phyloP scores from a whole-genome alignment of 2,329 filamentous ascomycete species.

The Penicillium rolfsii region DNA sequence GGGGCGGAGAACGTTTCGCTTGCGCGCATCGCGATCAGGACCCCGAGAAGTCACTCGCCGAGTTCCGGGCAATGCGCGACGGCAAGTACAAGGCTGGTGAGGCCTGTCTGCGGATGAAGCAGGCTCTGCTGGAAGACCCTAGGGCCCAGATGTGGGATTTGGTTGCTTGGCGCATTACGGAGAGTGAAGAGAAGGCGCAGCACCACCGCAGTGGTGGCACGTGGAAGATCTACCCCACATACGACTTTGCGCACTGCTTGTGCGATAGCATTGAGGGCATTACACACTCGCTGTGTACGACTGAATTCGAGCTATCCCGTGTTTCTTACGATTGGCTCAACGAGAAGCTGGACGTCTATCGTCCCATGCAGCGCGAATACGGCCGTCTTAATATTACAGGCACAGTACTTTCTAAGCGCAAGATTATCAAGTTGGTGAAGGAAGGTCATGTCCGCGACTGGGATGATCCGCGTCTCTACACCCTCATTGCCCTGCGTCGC shows the following conservation, averaged over 20 bases:
- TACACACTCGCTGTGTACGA: conserved; percentile 90
- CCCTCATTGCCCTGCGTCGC: conserved; percentile 78
- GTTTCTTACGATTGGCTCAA: conserved; percentile 92
- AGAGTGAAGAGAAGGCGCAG: conserved; percentile 50
- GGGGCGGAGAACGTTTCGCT: conserved; percentile 70
- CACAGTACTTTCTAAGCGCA: conserved; percentile 84
- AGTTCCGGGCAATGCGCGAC: conserved; percentile 89
- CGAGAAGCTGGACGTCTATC: conserved; percentile 77
- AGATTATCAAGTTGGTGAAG: conserved; percentile 77
- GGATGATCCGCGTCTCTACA: conserved; percentile 91
- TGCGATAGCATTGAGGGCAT: conserved; percentile 89
- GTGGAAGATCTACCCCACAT: conserved; percentile 95
- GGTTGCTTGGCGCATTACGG: conserved; percentile 83
- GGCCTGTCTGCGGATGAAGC: conserved; percentile 78
- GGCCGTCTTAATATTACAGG: conserved; percentile 78
- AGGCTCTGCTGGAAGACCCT: conserved; percentile 63
- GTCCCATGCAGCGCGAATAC: conserved; percentile 92
- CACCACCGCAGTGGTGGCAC: conserved; percentile 68
- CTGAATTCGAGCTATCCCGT: conserved; percentile 82
- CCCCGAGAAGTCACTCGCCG: conserved; percentile 73
- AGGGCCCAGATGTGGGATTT: conserved; percentile 98
- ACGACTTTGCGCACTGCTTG: conserved; percentile 66
- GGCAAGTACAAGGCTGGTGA: conserved; percentile 85
- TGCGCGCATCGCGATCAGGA: conserved; percentile 78
- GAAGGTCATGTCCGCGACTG: conserved; percentile 79